Base-by-base conservation (phyloP, 148 eudicot species). In the Suaeda aralocaspica region DNA sequence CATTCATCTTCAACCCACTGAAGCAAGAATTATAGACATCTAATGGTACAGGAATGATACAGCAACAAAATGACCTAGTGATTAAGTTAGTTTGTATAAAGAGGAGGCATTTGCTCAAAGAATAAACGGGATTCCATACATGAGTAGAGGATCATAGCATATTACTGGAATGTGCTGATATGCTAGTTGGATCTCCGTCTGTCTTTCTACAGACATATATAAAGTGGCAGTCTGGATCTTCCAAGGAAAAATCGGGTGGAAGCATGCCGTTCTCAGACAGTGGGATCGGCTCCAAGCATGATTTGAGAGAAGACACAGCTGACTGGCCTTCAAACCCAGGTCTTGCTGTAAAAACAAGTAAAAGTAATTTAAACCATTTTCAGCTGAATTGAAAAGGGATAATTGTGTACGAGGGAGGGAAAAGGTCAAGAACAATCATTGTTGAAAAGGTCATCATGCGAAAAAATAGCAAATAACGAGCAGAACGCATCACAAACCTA, bases 221-320 rank as follows among this genome's bases (percentile, higher is more conserved):
- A 74, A 83, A 93, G 76, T 93, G 95, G 44, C 92, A 93, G 71
- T 93, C 96, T 45, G 96, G 96, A 76, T 93, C 98, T 76, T 90
- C 91, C 79, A 90, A 13, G 69, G 75, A 78, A 80, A 77, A 88
- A 66, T 81, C 89, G 5, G 87, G 80, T 1, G 87, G 87, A 64
- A 90, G 89, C 64, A 80, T 71, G 39, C 95, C 98, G n/a, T 79
- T 75, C 61, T 90, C 96, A 0, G 91, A 83, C 72, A 73, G 69
- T 73, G 92, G 87, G 73, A 88, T 79, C 9, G 89, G 92, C 48
- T 89, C 92, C 74, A 83, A 68, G 78, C 51, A 71, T 16, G 96
- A 74, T 70, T 77, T 87, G 16, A 77, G 31, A 44, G 92, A 64
- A 33, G 87, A 72, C 22, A 85, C 82, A 36, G 76, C 66, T 41